A percentile compares a stretch with the other conserved stretches of the same genome.
phyloP scores from a whole-genome alignment of 2,329 filamentous ascomycete species.

The Xylaria sp. region DNA sequence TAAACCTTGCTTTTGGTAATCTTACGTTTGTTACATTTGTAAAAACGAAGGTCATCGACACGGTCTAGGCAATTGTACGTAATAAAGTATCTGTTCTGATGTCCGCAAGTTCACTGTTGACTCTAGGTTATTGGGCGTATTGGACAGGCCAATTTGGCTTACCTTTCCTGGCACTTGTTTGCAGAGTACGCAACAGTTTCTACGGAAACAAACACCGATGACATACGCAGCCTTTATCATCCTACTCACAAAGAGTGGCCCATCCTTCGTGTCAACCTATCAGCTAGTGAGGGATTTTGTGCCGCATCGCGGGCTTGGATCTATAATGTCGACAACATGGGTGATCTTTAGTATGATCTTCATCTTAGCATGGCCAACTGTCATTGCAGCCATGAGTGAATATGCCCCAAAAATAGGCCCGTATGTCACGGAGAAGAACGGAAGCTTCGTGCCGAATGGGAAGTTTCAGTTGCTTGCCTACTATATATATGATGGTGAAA shows the following conservation, averaged over 20 bases:
- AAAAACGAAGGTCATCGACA: slow-evolving; percentile 27
- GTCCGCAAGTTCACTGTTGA: not conserved
- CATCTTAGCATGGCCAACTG: slow-evolving; percentile 37
- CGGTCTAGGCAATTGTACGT: slow-evolving; percentile 27
- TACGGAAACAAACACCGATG: slow-evolving; percentile 34
- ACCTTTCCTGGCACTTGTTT: slow-evolving; percentile 38
- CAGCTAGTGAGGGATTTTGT: slow-evolving; percentile 31
- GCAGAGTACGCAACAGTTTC: slow-evolving; percentile 36
- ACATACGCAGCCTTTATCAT: slow-evolving; percentile 38
- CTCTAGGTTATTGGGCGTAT: slow-evolving; percentile 37
- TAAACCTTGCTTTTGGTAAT: slow-evolving; percentile 25
- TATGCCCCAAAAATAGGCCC: slow-evolving; percentile 34
- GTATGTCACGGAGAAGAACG: slow-evolving; percentile 29
- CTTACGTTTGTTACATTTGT: slow-evolving; percentile 25
- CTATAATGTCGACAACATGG: slow-evolving; percentile 33
- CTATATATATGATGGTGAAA: slow-evolving; percentile 37
- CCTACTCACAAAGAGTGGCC: slow-evolving; percentile 32
- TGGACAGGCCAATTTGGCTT: slow-evolving; percentile 37
- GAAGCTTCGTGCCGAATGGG: slow-evolving; percentile 26
- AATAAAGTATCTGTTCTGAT: not conserved
- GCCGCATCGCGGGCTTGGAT: slow-evolving; percentile 26
- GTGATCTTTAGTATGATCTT: slow-evolving; percentile 36
- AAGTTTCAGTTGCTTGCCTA: slow-evolving; percentile 30
- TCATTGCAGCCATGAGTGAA: slow-evolving; percentile 40
- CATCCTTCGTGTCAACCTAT: slow-evolving; percentile 29